Base-by-base conservation (phyloP, 1,139 yeast genomes). In the Nakaseomyces nivariensis region DNA sequence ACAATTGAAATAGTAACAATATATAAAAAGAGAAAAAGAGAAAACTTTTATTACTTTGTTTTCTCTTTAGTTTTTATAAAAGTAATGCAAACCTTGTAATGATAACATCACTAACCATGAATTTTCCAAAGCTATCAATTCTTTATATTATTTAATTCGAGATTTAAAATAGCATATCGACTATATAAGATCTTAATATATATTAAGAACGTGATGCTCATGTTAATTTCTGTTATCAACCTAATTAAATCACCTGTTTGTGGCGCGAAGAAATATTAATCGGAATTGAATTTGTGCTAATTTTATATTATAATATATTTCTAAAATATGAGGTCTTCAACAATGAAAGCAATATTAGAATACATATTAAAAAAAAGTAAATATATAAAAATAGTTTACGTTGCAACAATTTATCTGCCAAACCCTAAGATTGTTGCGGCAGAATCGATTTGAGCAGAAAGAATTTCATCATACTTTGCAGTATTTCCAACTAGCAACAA, bases 381-480 rank as follows among this genome's bases (percentile, higher is more conserved):
- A 10, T 10, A 17, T 17, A 17, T 17, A 17, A 17, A 17, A 17
- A 17, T 3, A 17, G 22, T 17, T 17, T 17, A 17, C 22, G 22
- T 33, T 33, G 40, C 40, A 17, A 22, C 24, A 26, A 10, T 24
- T 47, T 34, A 47, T 47, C 54, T 51, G 33, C 54, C 56, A 41
- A 67, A 63, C 1, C 73, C 73, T 37, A 69, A 58, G 26, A 59
- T 54, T 34, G 59, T 63, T 7, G 69, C 59, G 0, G 73, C 64
- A 11, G 64, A 66, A 34, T 60, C 60, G 45, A 71, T 64, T 46
- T 66, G 66, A 11, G 52, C 54, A 37, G 62, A 63, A 37, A 70
- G 54, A 4, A 55, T 49, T n/a, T 58, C 51, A 48, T 64, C 67
- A 27, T 60, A 55, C 7, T 54, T 54, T 5, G 62, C 54, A 47